Base-by-base conservation (phyloP, 2,329 filamentous ascomycete genomes). In the Fusarium sp. region DNA sequence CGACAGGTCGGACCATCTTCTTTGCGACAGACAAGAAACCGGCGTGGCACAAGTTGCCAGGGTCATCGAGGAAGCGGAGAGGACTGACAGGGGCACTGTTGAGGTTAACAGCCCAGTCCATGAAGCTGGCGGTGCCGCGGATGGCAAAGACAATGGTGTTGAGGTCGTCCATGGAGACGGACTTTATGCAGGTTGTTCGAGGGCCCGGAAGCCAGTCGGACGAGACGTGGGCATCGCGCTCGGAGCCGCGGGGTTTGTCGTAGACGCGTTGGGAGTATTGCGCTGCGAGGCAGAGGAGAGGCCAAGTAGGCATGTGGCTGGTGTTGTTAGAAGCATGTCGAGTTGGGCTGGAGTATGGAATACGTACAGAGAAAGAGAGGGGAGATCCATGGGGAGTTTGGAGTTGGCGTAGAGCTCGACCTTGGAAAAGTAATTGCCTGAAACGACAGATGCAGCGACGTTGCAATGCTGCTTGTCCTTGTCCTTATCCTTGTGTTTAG, bases 81-180 rank as follows among this genome's bases (percentile, higher is more conserved):
- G 92, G 91, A 2, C 86, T 81, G 0, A 84, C 80, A 0, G 91
- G 91, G 0, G 84, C 86, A 2, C 85, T 85, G 45, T 91, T 86
- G 50, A 95, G 83, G 73, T 96, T 96, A 41, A 95, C 90, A 2
- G 90, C 85, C 92, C 92, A 96, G 76, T 96, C 92, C 79, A 91
- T 87, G 67, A 95, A 91, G 7, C 86, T 90, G 24, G 91, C 87
- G 1, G 88, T 92, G 19, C 92, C 92, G 19, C 92, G 86, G 61
- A 96, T 91, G 12, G 92, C 91, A 70, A 96, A 91, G 10, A 96
- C 89, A 52, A 96, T 89, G 15, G 89, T 88, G 72, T 91, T 87
- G 78, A 89, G 87, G 69, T 91, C 83, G 70, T 95, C 91, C 72
- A 93, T 86, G 2, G 91, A 87, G 0, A 93, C 83, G 0, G 89